Evolutionary conservation across 331 rosid genomes (phyloP), one percentile per base, ranked within the genome.

Genomic region (Stylosanthes scabra): DNA sequence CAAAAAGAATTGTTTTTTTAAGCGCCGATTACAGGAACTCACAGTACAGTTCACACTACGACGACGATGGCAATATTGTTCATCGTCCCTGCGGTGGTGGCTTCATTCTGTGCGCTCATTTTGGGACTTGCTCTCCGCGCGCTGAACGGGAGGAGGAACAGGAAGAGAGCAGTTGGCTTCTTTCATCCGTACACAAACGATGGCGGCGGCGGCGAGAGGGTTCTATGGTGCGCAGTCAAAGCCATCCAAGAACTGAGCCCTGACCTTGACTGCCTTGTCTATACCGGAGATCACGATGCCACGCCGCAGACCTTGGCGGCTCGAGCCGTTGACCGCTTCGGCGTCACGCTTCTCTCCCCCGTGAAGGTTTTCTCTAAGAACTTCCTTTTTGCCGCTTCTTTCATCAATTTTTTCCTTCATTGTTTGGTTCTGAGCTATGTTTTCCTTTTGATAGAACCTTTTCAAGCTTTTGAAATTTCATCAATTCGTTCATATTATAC

Each of bases 101-200:
- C 93, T 45, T 72, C 52, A 6, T 44, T 84, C 1, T 66, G 34
- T 4, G 77, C 78, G 63, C 11, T 77, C 5, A 37, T 70, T 47
- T n/a, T 83, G 39, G 77, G 75, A 63, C 14, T 91, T 44, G 59
- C 37, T 15, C n/a, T 80, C 10, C 69, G n/a, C 2, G 58, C 86
- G 10, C 57, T 77, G 73, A 61, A 72, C 51, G 83, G 85, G 15
- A 79, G 93, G 41, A 51, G 80, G 52, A 86, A 28, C 74, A 83
- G 87, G 45, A 86, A 86, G 68, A 81, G 46, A 40, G 93, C 93
- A n/a, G 80, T 94, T 11, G 97, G 83, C 1, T 94, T 91, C 92
- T 91, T 94, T 85, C 97, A 95, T 64, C 99, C 97, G 4, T 94
- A 82, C 83, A 90, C 99, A 76, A 91, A 91, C 79, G 93, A 91